Evolutionary conservation across 495 filamentous ascomycete genomes (phyloP).

Genomic region (Penicillium desertorum): DNA sequence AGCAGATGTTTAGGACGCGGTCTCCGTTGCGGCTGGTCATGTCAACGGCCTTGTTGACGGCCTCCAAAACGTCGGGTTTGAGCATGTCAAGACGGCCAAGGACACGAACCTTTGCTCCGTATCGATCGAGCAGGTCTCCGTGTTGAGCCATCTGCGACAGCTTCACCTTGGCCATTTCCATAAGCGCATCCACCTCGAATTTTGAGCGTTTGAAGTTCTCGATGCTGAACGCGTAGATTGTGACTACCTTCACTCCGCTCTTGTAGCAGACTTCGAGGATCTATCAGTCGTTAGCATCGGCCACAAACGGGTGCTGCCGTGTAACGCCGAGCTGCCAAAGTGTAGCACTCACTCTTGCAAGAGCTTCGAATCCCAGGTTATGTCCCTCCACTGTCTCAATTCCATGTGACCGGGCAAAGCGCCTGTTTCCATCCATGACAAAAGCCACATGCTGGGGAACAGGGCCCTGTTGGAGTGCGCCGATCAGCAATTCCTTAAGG

Average conservation of each 20-base stretch:
- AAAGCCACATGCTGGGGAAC: constrained; percentile 94
- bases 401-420: constrained; percentile 83
- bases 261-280: constrained; percentile 98
- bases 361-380: constrained; percentile 90
- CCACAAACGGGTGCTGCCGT: constrained; percentile 3
- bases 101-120: constrained; percentile 82
- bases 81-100: constrained; percentile 79
- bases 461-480: constrained; percentile 82
- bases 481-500: constrained; percentile 78
- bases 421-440: constrained; percentile 96
- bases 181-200: constrained; percentile 94
- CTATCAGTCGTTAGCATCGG: constrained; percentile 38
- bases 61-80: constrained; percentile 80
- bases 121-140: constrained; percentile 87
- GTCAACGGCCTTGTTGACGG: constrained; percentile 76
- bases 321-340: constrained; percentile 10
- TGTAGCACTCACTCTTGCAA: constrained; percentile 64
- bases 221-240: constrained; percentile 96
- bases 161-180: constrained; percentile 97
- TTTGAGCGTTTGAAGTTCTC: constrained; percentile 99
- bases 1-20: constrained; percentile 90
- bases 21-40: constrained; percentile 81
- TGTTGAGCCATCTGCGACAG: constrained; percentile 87
- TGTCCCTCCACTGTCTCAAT: constrained; percentile 99
- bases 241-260: constrained; percentile 88